These are phyloP conservation scores for Chaetomiaceae sp. DNA, from an alignment of 2,329 filamentous ascomycete genomes.

Conservation along the genomic window DNA sequence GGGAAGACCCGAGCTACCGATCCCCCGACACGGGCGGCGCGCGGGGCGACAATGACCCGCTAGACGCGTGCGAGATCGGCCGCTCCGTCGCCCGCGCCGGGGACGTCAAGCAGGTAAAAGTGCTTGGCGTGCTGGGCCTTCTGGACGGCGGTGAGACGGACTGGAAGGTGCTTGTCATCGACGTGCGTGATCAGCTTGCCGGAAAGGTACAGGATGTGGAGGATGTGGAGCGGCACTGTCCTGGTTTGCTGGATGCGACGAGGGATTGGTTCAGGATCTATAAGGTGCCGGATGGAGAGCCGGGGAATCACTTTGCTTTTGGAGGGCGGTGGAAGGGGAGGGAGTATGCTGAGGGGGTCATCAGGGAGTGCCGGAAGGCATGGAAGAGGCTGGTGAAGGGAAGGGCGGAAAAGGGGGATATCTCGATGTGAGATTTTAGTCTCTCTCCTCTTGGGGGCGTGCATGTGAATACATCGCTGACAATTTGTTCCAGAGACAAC, in stretches of 20 bases:
- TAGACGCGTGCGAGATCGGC: constrained; percentile 98
- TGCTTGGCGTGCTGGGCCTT: constrained; percentile 95
- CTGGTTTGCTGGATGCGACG: constrained; percentile 88
- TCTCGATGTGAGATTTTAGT: constrained; percentile 64
- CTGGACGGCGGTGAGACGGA: constrained; percentile 98
- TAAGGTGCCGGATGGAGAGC: constrained; percentile 99
- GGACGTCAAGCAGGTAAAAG: constrained; percentile 98
- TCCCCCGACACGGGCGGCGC: constrained; percentile 98
- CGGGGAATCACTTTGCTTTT: constrained; percentile 99
- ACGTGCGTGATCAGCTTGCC: constrained; percentile 91
- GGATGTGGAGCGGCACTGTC: constrained; percentile 95
- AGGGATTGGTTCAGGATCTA: constrained; percentile 99
- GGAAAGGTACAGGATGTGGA: constrained; percentile 94
- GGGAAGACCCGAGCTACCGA: constrained; percentile 91
- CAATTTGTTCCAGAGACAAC: constrained; percentile 17
- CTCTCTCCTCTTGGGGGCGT: not conserved
- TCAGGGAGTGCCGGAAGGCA: constrained; percentile 89
- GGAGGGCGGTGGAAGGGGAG: constrained; percentile 99
- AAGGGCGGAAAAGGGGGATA: constrained; percentile 68
- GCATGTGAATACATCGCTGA: constrained; percentile 24
- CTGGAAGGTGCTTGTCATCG: constrained; percentile 99
- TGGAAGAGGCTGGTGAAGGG: constrained; percentile 93
- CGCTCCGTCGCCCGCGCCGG: constrained; percentile 90
- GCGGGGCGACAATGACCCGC: constrained; percentile 97
- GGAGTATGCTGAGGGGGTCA: constrained; percentile 88